Conservation (phyloP, 1,139 yeast species). For the Protomyces arabidopsidicola region DNA sequence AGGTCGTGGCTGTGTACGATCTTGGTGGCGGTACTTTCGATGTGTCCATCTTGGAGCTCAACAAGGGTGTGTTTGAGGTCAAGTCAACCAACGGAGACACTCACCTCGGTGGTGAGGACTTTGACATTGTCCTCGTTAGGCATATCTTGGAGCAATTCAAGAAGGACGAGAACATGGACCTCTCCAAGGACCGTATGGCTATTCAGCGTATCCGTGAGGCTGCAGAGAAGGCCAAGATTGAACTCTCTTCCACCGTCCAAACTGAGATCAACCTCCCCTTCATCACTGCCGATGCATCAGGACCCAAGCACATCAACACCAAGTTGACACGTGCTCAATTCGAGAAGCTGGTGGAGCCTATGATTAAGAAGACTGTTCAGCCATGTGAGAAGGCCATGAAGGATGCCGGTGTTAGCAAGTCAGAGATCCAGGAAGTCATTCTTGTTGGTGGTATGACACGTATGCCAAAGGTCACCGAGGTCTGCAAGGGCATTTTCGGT, state of each 20-base stretch:
- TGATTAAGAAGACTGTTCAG: conserved; percentile 87
- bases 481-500: conserved; percentile 88
- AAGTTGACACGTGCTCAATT: conserved; percentile 89
- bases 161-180: conserved; percentile 85
- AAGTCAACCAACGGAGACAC: conserved; percentile 88
- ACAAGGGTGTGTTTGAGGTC: conserved; percentile 83
- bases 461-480: conserved; percentile 98
- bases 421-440: conserved; percentile 89
- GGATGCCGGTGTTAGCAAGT: conserved; percentile 83
- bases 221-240: conserved; percentile 99
- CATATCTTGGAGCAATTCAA: conserved; percentile 88
- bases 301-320: conserved; percentile 97
- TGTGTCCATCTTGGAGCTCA: conserved; percentile 77
- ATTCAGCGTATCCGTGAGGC: conserved; percentile 99
- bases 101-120: conserved; percentile 88
- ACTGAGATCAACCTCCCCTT: conserved; percentile 97
- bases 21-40: conserved; percentile 89
- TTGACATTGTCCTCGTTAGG: conserved; percentile 79
- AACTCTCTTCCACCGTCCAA: conserved; percentile 85
- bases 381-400: conserved; percentile 98
- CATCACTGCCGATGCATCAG: conserved; percentile 89
- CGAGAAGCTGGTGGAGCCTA: conserved; percentile 83
- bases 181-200: conserved; percentile 93
- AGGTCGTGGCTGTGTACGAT: conserved; percentile 78
- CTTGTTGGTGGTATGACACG: conserved; percentile 99